These are phyloP conservation scores for Naegleria gruberi DNA, from an alignment of 208 protist genomes.

Conservation along the genomic window DNA sequence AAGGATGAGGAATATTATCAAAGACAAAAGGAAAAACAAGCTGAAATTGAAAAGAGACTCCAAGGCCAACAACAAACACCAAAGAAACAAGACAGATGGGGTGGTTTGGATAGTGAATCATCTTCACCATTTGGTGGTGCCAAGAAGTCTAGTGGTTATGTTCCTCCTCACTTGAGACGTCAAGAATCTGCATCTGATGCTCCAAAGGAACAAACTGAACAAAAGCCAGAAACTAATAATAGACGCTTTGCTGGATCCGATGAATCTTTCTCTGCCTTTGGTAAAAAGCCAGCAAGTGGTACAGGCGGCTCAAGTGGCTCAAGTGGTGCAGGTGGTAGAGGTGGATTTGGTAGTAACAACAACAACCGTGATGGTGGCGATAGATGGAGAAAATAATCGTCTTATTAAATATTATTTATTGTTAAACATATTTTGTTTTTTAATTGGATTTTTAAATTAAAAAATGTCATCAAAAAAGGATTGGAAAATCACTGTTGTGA, in stretches of 20 bases:
- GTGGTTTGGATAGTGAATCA: neutral
- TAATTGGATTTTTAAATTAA: too few species aligned
- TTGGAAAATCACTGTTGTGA: neutral
- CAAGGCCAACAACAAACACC: neutral
- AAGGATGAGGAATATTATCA: neutral
- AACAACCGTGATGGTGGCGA: neutral
- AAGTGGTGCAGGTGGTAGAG: neutral
- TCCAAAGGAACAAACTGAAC: neutral
- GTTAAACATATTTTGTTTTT: too few species aligned
- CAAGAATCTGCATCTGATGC: neutral
- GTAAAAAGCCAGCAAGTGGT: neutral
- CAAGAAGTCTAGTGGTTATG: neutral
- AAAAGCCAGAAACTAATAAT: neutral
- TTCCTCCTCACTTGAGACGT: neutral
- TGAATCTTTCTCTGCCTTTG: too few species aligned
- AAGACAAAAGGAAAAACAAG: neutral
- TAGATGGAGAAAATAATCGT: too few species aligned
- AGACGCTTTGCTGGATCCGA: neutral
- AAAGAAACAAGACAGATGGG: neutral
- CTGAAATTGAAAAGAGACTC: neutral
- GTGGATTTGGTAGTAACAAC: neutral
- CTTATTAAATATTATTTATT: too few species aligned
- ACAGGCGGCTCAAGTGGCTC: neutral
- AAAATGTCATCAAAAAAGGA: neutral
- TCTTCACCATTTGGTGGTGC: neutral